Conservation (phyloP, 148 eudicot species). For the Dianthus caryophyllus region DNA sequence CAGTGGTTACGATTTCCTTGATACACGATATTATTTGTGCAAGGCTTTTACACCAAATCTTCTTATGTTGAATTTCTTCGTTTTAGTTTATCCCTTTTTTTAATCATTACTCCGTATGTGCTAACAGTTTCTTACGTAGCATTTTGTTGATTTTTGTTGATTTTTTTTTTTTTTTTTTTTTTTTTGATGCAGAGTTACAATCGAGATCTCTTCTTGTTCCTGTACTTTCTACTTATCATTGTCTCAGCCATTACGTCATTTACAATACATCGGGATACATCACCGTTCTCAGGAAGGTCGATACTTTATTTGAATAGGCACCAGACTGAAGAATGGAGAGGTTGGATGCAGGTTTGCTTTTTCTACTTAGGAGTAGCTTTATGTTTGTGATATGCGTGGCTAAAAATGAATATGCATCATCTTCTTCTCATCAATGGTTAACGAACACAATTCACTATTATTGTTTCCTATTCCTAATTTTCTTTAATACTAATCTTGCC, state of each 20-base stretch:
- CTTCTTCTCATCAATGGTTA: not conserved
- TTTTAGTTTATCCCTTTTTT: not conserved
- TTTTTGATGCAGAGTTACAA: constrained; percentile 73
- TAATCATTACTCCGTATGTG: not conserved
- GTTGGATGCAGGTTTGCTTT: constrained; percentile 94
- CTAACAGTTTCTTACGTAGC: not conserved
- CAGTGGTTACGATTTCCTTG: not conserved
- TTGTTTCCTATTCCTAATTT: too few species aligned
- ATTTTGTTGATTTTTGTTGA: not conserved
- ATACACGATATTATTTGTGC: not conserved
- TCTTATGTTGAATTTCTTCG: not conserved
- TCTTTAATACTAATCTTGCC: not conserved
- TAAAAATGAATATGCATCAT: not conserved
- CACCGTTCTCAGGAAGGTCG: constrained; percentile 72
- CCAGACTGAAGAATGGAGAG: constrained; percentile 99
- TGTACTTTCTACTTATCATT: constrained; percentile 81
- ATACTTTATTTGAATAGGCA: constrained; percentile 86
- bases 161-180: too few species aligned
- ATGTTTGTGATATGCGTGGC: not conserved
- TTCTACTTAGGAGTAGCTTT: not conserved
- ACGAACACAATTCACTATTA: too few species aligned
- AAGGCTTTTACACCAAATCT: too few species aligned
- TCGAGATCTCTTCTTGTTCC: constrained; percentile 89
- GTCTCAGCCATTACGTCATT: constrained; percentile 75
- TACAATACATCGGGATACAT: constrained; percentile 79